A percentile compares a stretch with the other conserved stretches of the same genome.
Conservation (phyloP, 305 asterid genomes). For the Fraxinus latifolia region DNA sequence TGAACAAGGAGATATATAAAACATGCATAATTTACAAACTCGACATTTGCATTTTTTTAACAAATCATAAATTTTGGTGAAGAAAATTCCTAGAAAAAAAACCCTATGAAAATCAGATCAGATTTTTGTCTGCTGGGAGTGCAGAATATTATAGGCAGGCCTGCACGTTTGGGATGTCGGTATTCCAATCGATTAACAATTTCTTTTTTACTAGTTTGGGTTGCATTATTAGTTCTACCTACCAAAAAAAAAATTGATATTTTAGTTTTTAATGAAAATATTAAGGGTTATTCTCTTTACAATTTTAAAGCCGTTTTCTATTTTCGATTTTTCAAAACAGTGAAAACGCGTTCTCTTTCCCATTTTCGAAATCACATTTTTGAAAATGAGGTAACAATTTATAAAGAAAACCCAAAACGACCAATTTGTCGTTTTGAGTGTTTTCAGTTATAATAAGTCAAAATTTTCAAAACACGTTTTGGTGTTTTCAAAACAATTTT, state of each 20-base stretch:
- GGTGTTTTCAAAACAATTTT: too few relatives aligned
- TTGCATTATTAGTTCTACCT: background rate
- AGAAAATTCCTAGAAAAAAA: background rate
- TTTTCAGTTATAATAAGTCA: too few relatives aligned
- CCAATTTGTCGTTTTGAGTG: too few relatives aligned
- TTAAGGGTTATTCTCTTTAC: too few relatives aligned
- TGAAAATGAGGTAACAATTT: too few relatives aligned
- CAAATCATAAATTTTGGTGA: conserved; percentile 18
- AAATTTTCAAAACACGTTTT: too few relatives aligned
- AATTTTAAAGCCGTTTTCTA: too few relatives aligned
- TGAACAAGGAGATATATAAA: background rate
- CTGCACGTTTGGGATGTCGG: background rate
- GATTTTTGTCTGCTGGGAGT: background rate
- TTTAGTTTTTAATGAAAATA: background rate
- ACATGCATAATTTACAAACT: background rate
- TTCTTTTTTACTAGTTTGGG: background rate
- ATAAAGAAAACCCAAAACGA: too few relatives aligned
- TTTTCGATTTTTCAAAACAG: too few relatives aligned
- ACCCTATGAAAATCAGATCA: background rate
- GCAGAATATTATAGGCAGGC: background rate
- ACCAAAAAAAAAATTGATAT: background rate
- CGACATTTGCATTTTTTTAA: background rate
- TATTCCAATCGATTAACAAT: background rate
- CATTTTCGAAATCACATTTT: too few relatives aligned
- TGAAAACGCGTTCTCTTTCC: too few relatives aligned